Evolutionary conservation across 768 basidiomycete species (phyloP), one percentile per base, ranked within the genome.

Genomic region (Tricholoma saponaceum): DNA sequence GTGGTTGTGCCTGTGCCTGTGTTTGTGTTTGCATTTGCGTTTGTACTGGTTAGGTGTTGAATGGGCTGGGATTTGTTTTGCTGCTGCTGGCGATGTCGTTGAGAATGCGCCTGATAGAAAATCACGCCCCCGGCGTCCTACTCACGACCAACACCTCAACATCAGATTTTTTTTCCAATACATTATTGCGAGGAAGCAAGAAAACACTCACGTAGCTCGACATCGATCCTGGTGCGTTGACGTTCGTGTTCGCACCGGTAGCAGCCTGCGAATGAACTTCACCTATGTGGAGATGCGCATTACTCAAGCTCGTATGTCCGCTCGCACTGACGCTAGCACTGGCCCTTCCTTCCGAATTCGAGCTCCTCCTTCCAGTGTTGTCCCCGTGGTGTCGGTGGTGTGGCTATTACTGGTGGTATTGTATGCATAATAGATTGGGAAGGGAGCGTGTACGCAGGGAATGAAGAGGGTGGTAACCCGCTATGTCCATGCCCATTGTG

Each of bases 1-100:
- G 56, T 18, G 51, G 54, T 5, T 47, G 58, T 47, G n/a, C n/a
- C n/a, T n/a, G n/a, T 33, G 54, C 22, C 18, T 18, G 30, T 47
- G 44, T 12, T 23, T 35, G 14, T 26, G n/a, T n/a, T n/a, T n/a
- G n/a, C n/a, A n/a, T n/a, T n/a, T n/a, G n/a, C n/a, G n/a, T n/a
- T n/a, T n/a, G n/a, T n/a, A n/a, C n/a, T n/a, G n/a, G n/a, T n/a
- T n/a, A n/a, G n/a, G n/a, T n/a, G n/a, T n/a, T n/a, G n/a, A n/a
- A n/a, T n/a, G n/a, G n/a, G n/a, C n/a, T n/a, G n/a, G n/a, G n/a
- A n/a, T n/a, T n/a, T n/a, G n/a, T n/a, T n/a, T n/a, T n/a, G n/a
- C n/a, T n/a, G n/a, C n/a, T n/a, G n/a, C 51, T 52, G 51, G 2
- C 8, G n/a, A n/a, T n/a, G n/a, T n/a, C 25, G 32, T 28, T 25